Percentiles rank a stretch among this genome's conserved stretches.
Conservation (phyloP, 2,329 filamentous ascomycete genomes). For the Fusarium papillatum region DNA sequence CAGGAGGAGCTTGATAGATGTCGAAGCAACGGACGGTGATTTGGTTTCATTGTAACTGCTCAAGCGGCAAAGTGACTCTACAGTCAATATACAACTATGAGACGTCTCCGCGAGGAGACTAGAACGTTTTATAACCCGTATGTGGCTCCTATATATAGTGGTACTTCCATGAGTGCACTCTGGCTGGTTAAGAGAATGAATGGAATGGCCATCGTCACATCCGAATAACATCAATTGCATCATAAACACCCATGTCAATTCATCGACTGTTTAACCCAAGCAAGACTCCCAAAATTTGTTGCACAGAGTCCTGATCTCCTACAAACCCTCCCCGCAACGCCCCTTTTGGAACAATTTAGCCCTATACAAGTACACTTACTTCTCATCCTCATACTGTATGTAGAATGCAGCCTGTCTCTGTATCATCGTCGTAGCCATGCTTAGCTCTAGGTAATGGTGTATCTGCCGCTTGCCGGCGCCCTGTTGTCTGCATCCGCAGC, state of each 20-base stretch:
- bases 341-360: not conserved
- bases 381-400: not conserved
- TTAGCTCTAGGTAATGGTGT: slow-evolving; percentile 80
- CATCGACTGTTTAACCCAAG: slow-evolving; percentile 13
- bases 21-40: not conserved
- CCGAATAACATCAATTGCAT: not conserved
- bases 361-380: not conserved
- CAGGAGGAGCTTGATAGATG: not conserved
- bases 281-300: slow-evolving; percentile 32
- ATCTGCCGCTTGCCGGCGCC: slow-evolving; percentile 84
- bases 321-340: slow-evolving; percentile 6
- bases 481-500: slow-evolving; percentile 89
- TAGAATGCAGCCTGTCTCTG: not conserved
- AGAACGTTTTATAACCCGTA: not conserved
- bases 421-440: not conserved
- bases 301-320: slow-evolving; percentile 10
- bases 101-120: not conserved
- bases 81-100: not conserved
- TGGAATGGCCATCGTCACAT: not conserved
- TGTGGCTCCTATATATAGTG: not conserved
- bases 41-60: slow-evolving; percentile 14
- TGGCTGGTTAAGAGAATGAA: not conserved
- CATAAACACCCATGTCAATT: not conserved
- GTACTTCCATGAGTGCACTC: not conserved
- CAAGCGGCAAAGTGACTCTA: not conserved